Percentiles rank a stretch among this genome's conserved stretches.
Conservation (phyloP, 371 early-diverging fungal species). For the Dichotomocladium elegans region DNA sequence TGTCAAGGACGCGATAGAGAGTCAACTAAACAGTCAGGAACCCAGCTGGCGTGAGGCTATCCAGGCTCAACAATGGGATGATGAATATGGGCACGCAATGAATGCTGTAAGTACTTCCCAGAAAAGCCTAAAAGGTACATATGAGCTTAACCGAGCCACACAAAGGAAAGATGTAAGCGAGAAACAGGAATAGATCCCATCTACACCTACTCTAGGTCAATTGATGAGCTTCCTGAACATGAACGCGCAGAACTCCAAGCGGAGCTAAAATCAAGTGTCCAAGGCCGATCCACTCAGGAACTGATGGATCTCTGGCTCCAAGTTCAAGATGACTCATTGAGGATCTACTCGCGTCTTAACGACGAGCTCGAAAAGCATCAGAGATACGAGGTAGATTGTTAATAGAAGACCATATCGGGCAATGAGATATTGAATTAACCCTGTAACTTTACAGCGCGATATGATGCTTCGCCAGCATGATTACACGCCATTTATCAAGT, state of each 20-base stretch:
- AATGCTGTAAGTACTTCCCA: constrained; percentile 12
- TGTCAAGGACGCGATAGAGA: constrained; percentile 15
- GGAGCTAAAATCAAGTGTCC: constrained; percentile 1
- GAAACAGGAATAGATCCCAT: constrained; percentile 3
- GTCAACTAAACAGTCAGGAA: constrained; percentile 10
- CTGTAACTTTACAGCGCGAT: constrained; percentile 18
- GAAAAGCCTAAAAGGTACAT: neutral
- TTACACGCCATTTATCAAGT: constrained; percentile 22
- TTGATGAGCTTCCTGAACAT: constrained; percentile 13
- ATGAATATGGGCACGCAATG: constrained; percentile 18
- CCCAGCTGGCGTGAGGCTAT: constrained; percentile 12
- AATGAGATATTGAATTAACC: neutral
- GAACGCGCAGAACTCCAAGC: constrained; percentile 8
- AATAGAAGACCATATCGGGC: neutral
- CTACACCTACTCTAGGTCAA: constrained; percentile 4
- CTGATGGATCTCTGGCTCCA: constrained; percentile 21
- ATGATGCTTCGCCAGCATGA: constrained; percentile 17
- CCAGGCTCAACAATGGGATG: constrained; percentile 21
- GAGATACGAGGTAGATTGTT: constrained; percentile 16
- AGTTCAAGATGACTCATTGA: constrained; percentile 18
- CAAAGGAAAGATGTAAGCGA: constrained; percentile 12
- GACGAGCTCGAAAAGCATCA: constrained; percentile 21
- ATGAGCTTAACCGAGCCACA: neutral
- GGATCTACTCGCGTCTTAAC: constrained; percentile 9
- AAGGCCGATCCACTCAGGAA: constrained; percentile 8